These are phyloP conservation scores for Gossypium trilobum DNA, from an alignment of 441 rosid genomes.

Conservation along the genomic window DNA sequence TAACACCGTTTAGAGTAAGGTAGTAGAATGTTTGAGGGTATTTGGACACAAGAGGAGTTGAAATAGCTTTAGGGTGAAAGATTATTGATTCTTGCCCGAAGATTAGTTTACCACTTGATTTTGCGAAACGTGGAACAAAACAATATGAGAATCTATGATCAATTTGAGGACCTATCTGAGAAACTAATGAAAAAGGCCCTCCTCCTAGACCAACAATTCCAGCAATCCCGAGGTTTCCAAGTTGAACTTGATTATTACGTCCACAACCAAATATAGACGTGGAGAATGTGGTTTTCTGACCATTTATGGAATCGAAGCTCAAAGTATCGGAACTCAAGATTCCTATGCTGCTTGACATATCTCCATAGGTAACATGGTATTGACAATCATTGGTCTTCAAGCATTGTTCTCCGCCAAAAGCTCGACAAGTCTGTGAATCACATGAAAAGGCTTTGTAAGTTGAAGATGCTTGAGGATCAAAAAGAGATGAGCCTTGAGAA, in stretches of 20 bases:
- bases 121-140: slow-evolving; percentile 20
- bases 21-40: slow-evolving; percentile 21
- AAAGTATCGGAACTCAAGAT: slow-evolving; percentile 30
- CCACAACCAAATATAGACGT: slow-evolving; percentile 35
- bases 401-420: not conserved
- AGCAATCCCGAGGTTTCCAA: slow-evolving; percentile 7
- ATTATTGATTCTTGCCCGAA: slow-evolving; percentile 33
- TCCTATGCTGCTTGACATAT: slow-evolving; percentile 19
- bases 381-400: slow-evolving; percentile 16
- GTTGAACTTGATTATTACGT: slow-evolving; percentile 21
- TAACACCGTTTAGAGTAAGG: slow-evolving; percentile 31
- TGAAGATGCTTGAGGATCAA: slow-evolving; percentile 26
- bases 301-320: slow-evolving; percentile 22
- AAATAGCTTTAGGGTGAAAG: slow-evolving; percentile 13
- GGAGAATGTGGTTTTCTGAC: slow-evolving; percentile 17
- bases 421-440: slow-evolving; percentile 18
- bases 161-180: slow-evolving; percentile 19
- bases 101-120: slow-evolving; percentile 23
- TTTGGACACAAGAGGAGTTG: slow-evolving; percentile 26
- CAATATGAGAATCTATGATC: slow-evolving; percentile 34
- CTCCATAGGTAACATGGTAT: slow-evolving; percentile 27
- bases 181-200: slow-evolving; percentile 22
- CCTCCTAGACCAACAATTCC: slow-evolving; percentile 47
- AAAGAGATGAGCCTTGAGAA: slow-evolving; percentile 32
- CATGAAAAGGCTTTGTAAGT: slow-evolving; percentile 27